phyloP scores from a whole-genome alignment of 805 yeast genomes.

The Yarrowia hollandica region DNA sequence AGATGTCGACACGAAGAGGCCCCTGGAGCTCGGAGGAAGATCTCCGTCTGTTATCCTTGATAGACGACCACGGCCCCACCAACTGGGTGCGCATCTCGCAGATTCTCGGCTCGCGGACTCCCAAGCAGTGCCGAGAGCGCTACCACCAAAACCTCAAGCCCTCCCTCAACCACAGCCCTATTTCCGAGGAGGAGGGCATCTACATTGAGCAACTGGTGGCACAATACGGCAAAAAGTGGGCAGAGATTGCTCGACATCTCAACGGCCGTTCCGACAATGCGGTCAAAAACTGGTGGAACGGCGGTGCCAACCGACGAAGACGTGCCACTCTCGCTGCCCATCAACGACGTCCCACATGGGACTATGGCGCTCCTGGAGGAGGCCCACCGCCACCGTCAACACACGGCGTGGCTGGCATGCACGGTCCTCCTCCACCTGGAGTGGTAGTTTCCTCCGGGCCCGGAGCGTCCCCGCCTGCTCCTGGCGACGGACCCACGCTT shows the following conservation, averaged over 20 bases:
- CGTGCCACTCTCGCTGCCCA: conserved; percentile 35
- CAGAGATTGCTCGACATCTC: conserved; percentile 84
- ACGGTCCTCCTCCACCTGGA: neutral
- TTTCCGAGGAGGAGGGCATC: conserved; percentile 79
- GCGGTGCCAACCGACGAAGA: conserved; percentile 83
- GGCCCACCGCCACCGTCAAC: conserved; percentile 29
- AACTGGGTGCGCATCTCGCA: conserved; percentile 88
- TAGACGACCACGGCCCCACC: conserved; percentile 69
- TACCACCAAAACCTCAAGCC: conserved; percentile 92
- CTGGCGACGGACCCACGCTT: neutral
- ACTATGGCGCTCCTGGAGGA: neutral
- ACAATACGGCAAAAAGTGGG: conserved; percentile 87
- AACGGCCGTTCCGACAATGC: conserved; percentile 90
- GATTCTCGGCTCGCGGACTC: conserved; percentile 71
- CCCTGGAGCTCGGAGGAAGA: conserved; percentile 93
- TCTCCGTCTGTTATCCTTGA: conserved; percentile 65
- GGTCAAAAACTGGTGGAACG: conserved; percentile 95
- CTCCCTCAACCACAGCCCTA: conserved; percentile 74
- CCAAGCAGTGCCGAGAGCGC: conserved; percentile 89
- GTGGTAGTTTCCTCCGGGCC: too few relatives aligned
- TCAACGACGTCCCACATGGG: conserved; percentile 21
- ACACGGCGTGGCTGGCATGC: conserved; percentile 4
- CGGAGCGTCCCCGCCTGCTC: too few relatives aligned
- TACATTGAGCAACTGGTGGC: conserved; percentile 76
- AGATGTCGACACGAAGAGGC: conserved; percentile 51